These are phyloP conservation scores for Penicillium palitans DNA, from an alignment of 2,329 filamentous ascomycete species.

Conservation along the genomic window DNA sequence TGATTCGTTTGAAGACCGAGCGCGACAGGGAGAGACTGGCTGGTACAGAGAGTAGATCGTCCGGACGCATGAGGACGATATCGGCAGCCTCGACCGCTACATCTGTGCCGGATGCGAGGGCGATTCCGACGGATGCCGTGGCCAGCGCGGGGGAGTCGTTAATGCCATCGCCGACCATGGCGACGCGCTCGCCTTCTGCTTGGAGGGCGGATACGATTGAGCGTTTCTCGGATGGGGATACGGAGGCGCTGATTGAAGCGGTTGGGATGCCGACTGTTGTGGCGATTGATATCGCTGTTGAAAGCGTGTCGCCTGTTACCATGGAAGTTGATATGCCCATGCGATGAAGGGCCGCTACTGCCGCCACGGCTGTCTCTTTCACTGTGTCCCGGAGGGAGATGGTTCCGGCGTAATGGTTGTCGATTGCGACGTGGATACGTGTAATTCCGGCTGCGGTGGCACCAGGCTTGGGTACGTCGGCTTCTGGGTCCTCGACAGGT, in stretches of 20 bases:
- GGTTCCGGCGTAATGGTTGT: slow-evolving; percentile 75
- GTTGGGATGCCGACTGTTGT: slow-evolving; percentile 74
- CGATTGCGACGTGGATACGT: slow-evolving; percentile 87
- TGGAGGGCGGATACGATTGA: slow-evolving; percentile 78
- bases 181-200: slow-evolving; percentile 71
- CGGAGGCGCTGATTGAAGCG: slow-evolving; percentile 78
- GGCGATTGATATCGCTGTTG: slow-evolving; percentile 82
- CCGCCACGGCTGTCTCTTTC: slow-evolving; percentile 79
- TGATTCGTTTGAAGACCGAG: slow-evolving; percentile 88
- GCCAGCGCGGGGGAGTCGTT: slow-evolving; percentile 96
- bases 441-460: slow-evolving; percentile 67
- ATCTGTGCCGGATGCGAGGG: slow-evolving; percentile 88
- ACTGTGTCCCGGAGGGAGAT: slow-evolving; percentile 86
- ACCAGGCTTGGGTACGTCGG: slow-evolving; percentile 36
- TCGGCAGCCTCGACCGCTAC: slow-evolving; percentile 98
- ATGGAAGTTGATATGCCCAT: slow-evolving; percentile 88
- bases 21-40: slow-evolving; percentile 78
- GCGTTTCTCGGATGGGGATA: slow-evolving; percentile 89
- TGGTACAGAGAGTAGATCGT: slow-evolving; percentile 90
- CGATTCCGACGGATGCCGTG: slow-evolving; percentile 89
- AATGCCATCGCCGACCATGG: slow-evolving; percentile 98
- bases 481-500: slow-evolving; percentile 22
- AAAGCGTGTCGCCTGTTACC: slow-evolving; percentile 87
- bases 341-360: slow-evolving; percentile 75
- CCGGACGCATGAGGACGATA: slow-evolving; percentile 90